Conservation (phyloP, 2,329 filamentous ascomycete genomes). For the Dothideomycetes sp. region DNA sequence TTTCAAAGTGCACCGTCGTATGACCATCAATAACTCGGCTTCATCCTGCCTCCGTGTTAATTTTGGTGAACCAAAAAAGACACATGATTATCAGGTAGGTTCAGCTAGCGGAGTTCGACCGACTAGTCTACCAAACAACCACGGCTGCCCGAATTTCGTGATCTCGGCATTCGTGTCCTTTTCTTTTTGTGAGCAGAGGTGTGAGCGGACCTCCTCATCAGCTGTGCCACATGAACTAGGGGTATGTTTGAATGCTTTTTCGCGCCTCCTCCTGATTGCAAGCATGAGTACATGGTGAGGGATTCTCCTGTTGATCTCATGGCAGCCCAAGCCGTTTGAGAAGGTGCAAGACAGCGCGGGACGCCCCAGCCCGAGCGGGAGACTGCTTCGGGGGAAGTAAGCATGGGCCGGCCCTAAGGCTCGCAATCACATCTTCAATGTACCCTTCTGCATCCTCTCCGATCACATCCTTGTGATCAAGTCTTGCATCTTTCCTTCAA, state of each 20-base stretch:
- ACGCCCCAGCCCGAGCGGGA: constrained; percentile 13
- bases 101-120: constrained; percentile 10
- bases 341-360: constrained; percentile 11
- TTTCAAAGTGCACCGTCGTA: constrained; percentile 3
- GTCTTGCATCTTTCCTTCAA: constrained; percentile 1
- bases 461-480: background rate
- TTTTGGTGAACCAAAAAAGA: constrained; percentile 6
- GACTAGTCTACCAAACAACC: constrained; percentile 12
- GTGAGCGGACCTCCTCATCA: background rate
- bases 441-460: constrained; percentile 3
- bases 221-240: background rate
- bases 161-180: constrained; percentile 9
- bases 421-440: constrained; percentile 11
- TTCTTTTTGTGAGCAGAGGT: background rate
- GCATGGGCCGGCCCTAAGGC: constrained; percentile 11
- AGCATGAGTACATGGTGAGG: too few relatives aligned
- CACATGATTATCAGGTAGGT: constrained; percentile 6
- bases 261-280: too few relatives aligned
- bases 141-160: constrained; percentile 3
- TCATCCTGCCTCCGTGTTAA: constrained; percentile 8
- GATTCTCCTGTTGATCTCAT: constrained; percentile 5
- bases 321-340: too few relatives aligned
- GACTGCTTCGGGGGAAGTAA: constrained; percentile 4
- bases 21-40: constrained; percentile 3
- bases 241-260: too few relatives aligned